These are phyloP conservation scores for Macrocybe gigantea DNA, from an alignment of 768 basidiomycete species.

Conservation along the genomic window DNA sequence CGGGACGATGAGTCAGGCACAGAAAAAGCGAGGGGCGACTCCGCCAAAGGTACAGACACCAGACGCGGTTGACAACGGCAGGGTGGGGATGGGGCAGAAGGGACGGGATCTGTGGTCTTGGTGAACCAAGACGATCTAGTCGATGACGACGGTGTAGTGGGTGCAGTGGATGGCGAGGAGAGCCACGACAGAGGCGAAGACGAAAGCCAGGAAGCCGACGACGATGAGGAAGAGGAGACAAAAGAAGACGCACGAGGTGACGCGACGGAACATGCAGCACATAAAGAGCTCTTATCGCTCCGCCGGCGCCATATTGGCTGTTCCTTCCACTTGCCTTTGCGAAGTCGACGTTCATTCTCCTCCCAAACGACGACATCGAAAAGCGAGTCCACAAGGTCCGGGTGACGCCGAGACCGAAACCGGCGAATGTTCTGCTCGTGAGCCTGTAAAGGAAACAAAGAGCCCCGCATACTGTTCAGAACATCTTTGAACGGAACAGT, in stretches of 20 bases:
- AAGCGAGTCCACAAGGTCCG: slow-evolving; percentile 38
- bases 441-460: slow-evolving; percentile 42
- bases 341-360: slow-evolving; percentile 26
- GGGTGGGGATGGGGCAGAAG: slow-evolving; percentile 28
- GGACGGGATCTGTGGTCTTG: slow-evolving; percentile 25
- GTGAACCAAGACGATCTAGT: slow-evolving; percentile 9
- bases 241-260: slow-evolving; percentile 16
- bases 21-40: neutral
- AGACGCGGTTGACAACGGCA: slow-evolving; percentile 33
- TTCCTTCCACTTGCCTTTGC: slow-evolving; percentile 29
- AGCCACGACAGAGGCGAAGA: slow-evolving; percentile 24
- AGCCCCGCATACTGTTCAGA: slow-evolving; percentile 50
- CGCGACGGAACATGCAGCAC: slow-evolving; percentile 17
- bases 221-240: slow-evolving; percentile 22
- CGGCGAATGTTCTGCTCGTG: slow-evolving; percentile 9
- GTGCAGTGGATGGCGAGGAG: slow-evolving; percentile 29
- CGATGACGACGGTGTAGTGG: slow-evolving; percentile 27
- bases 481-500: slow-evolving; percentile 53
- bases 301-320: slow-evolving; percentile 5
- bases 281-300: slow-evolving; percentile 11
- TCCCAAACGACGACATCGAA: slow-evolving; percentile 38
- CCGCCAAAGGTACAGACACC: slow-evolving; percentile 11
- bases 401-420: slow-evolving; percentile 10
- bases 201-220: slow-evolving; percentile 18
- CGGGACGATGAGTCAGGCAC: neutral